phyloP scores from a whole-genome alignment of 2,329 filamentous ascomycete genomes.

The Claviceps fusiformis region DNA sequence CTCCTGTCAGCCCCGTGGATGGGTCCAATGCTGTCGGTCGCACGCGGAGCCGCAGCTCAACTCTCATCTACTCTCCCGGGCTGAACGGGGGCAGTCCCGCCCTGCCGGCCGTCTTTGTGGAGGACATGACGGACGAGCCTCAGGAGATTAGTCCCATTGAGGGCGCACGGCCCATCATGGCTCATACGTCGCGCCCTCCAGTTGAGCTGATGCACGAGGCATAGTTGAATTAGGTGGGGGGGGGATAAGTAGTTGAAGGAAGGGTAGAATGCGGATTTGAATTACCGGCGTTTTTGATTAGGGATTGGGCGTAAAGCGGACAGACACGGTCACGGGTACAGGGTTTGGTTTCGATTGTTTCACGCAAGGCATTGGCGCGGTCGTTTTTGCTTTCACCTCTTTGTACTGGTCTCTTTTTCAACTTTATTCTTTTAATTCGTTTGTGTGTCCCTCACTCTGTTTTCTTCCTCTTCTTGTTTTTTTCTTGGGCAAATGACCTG shows the following conservation, averaged over 20 bases:
- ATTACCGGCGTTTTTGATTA: background rate
- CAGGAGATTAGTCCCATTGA: conserved; percentile 30
- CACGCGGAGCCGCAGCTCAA: conserved; percentile 46
- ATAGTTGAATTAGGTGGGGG: conserved; percentile 6
- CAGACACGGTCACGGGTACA: background rate
- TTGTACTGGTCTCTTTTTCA: background rate
- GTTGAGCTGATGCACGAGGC: conserved; percentile 47
- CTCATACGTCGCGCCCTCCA: conserved; percentile 49
- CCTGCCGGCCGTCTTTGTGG: conserved; percentile 51
- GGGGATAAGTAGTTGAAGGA: too few species aligned
- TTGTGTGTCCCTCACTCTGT: background rate
- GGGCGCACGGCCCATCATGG: conserved; percentile 34
- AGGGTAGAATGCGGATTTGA: background rate
- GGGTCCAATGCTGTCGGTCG: conserved; percentile 13
- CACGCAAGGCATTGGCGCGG: background rate
- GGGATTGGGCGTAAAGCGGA: background rate
- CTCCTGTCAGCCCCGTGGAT: conserved; percentile 19
- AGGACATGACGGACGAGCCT: conserved; percentile 50
- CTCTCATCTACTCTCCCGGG: conserved; percentile 51
- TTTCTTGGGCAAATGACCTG: background rate
- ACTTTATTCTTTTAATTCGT: background rate
- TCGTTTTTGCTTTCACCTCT: background rate
- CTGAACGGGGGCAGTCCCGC: conserved; percentile 39
- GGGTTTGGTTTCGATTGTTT: background rate
- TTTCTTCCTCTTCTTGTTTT: background rate